Evolutionary conservation across 257 asterid genomes (phyloP).

Genomic region (Forsythia suspensa): DNA sequence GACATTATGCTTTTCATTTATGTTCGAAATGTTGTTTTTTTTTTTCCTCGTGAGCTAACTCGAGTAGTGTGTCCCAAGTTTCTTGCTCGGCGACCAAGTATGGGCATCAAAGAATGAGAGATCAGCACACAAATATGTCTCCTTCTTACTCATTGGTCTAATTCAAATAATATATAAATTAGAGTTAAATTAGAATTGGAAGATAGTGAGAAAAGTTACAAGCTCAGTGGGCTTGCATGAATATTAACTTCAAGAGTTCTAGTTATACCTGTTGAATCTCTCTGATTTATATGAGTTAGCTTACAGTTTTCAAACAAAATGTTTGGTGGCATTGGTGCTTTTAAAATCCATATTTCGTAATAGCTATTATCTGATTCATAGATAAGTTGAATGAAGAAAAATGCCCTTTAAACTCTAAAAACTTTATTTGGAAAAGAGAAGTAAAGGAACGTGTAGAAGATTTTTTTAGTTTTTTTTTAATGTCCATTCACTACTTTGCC

Average conservation of each 20-base stretch:
- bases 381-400: neutral
- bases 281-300: neutral
- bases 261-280: no score
- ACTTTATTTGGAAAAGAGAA: no score
- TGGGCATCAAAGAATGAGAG: neutral
- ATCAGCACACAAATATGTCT: neutral
- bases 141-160: neutral
- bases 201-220: neutral
- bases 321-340: neutral
- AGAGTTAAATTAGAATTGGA: neutral
- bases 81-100: neutral
- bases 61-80: neutral
- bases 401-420: neutral
- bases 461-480: no score
- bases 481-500: no score
- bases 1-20: slow-evolving; percentile 4
- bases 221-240: slow-evolving; percentile 4
- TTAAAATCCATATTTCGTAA: no score
- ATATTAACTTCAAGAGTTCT: neutral
- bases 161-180: neutral
- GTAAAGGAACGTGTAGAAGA: no score
- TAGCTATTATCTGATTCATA: neutral
- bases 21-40: neutral
- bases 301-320: neutral
- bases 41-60: neutral